Base-by-base conservation (phyloP, 257 asterid species). In the Jacaranda mimosifolia region DNA sequence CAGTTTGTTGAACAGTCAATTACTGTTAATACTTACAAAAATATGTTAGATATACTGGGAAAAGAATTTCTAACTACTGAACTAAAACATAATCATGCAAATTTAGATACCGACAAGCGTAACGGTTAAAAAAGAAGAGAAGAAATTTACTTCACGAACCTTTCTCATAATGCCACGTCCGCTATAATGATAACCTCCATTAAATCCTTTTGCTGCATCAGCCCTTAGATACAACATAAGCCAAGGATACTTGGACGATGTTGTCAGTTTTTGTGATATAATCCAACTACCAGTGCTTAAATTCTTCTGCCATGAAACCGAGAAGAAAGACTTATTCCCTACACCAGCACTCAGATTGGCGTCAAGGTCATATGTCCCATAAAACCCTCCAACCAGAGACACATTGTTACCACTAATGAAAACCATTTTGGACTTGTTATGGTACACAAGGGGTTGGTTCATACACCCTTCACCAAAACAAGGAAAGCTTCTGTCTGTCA, bases 391-490 rank as follows among this genome's bases (percentile, higher is more conserved):
- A 60, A 79, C 83, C 68, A 93, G 72, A 79, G 92, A 87, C 8
- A 60, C 73, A 36, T 77, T 81, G 10, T 70, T 12, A 21, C 70
- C 82, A 38, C 56, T 53, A 13, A 43, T 56, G n/a, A 57, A 63
- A 49, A 85, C 87, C 17, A 77, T 18, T 63, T 73, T 82, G 72
- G 98, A 87, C 75, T 58, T 64, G 64, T 91, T 89, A 75, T 85
- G 96, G 81, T 86, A 90, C 65, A 91, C 86, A 10, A 92, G 88
- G 26, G 98, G 98, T 73, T 91, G 97, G 82, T 93, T 93, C 98
- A 93, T 93, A 74, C 98, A 91, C 42, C 98, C 97, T 81, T 87
- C 63, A 0, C 96, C 98, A 71, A 93, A 93, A 77, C 98, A 93
- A 57, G 98, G 98, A 60, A 93, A 93, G 73, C 15, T 91, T 78